A percentile compares a stretch with the other conserved stretches of the same genome.
Evolutionary conservation across 163 green algal species (phyloP).

Genomic region (Chlorella variabilis): DNA sequence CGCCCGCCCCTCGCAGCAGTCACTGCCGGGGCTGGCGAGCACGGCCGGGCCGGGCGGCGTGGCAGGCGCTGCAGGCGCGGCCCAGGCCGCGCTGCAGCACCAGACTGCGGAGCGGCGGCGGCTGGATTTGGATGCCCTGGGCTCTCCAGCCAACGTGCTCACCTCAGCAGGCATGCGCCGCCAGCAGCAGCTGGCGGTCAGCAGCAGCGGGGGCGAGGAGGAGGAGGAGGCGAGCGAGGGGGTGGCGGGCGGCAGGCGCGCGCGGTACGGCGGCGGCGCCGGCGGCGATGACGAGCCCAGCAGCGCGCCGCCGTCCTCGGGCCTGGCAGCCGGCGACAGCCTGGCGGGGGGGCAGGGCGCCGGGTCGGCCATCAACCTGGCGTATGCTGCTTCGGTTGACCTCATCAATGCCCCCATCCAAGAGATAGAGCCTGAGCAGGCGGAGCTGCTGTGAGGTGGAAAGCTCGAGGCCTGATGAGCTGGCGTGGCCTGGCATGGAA

Average conservation of each 20-base stretch:
- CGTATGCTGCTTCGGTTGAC: constrained; percentile 7
- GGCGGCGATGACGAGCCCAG: neutral
- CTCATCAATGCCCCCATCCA: constrained; percentile 11
- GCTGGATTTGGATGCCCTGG: constrained; percentile 4
- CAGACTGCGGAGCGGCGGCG: constrained; percentile 34
- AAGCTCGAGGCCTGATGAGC: neutral
- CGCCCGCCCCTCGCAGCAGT: neutral
- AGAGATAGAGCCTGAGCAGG: constrained; percentile 14
- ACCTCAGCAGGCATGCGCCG: neutral
- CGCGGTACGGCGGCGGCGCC: neutral
- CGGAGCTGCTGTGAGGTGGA: constrained; percentile 1
- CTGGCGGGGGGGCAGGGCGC: neutral
- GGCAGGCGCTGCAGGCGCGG: neutral
- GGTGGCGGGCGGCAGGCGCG: neutral
- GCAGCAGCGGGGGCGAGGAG: constrained; percentile 14
- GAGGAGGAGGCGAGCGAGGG: neutral
- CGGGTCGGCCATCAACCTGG: neutral
- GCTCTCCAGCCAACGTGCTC: neutral
- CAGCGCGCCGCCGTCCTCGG: neutral
- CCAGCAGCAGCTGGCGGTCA: constrained; percentile 11
- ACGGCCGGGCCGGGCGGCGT: neutral
- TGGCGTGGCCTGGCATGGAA: too few species aligned
- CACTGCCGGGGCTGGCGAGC: neutral
- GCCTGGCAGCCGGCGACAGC: neutral
- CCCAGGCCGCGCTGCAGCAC: neutral